phyloP scores from a whole-genome alignment of 2,329 filamentous ascomycete species.

The Colletotrichum siamense region DNA sequence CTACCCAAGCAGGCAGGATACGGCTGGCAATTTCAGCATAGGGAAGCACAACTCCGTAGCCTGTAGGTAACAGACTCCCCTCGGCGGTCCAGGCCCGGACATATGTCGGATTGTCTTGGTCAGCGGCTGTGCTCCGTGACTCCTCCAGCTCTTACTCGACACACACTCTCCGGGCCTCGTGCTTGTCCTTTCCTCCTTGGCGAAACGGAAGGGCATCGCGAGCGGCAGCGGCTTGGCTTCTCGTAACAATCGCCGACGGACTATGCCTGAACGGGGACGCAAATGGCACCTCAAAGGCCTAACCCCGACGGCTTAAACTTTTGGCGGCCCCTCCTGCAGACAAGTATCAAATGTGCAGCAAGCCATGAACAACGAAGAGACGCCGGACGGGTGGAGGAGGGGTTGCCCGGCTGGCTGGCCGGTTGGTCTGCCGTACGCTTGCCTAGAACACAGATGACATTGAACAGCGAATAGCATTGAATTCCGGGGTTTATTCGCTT shows the following conservation, averaged over 20 bases:
- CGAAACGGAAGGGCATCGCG: slow-evolving; percentile 8
- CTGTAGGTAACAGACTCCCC: background rate
- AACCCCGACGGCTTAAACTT: slow-evolving; percentile 18
- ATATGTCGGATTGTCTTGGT: slow-evolving; percentile 15
- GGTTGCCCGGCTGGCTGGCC: background rate
- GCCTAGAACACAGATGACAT: background rate
- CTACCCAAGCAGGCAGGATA: background rate
- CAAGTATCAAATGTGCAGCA: background rate
- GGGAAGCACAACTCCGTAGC: background rate
- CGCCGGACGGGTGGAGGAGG: background rate
- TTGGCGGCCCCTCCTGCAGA: background rate
- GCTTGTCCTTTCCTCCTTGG: background rate
- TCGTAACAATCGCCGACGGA: slow-evolving; percentile 13
- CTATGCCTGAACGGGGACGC: background rate
- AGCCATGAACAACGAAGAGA: background rate
- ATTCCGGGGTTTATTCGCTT: background rate
- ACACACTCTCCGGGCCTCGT: background rate
- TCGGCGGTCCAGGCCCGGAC: background rate
- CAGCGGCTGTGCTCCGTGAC: background rate
- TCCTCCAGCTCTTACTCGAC: background rate
- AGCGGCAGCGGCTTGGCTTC: background rate
- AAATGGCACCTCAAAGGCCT: slow-evolving; percentile 6
- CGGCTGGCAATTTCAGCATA: background rate
- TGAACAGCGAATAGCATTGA: background rate
- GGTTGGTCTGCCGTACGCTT: background rate